Evolutionary conservation across 768 basidiomycete genomes (phyloP).

Genomic region (Rhodotorula babjevae): DNA sequence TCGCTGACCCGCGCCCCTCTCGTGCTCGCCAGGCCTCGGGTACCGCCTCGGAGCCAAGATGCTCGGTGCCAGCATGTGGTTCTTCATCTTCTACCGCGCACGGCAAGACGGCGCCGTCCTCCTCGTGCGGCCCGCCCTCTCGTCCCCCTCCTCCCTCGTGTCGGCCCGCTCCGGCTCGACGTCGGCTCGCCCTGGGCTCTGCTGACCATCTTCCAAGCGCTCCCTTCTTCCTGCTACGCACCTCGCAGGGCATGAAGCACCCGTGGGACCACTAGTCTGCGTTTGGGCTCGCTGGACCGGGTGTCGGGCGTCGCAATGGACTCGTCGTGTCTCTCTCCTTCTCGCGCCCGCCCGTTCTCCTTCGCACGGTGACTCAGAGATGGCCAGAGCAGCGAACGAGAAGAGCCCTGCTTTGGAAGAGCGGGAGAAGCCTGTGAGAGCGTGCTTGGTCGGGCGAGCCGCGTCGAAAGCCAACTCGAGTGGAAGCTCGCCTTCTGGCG

Average conservation of each 20-base stretch:
- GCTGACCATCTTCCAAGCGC: background rate
- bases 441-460: no score
- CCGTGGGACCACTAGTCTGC: constrained; percentile 35
- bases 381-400: no score
- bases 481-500: no score
- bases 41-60: constrained; percentile 38
- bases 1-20: background rate
- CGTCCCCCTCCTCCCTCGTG: background rate
- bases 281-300: background rate
- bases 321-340: background rate
- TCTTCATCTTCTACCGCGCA: constrained; percentile 40
- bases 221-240: background rate
- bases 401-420: no score
- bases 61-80: constrained; percentile 39
- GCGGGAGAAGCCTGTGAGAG: no score
- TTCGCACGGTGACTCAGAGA: no score
- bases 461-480: no score
- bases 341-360: no score
- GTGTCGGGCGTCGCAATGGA: background rate
- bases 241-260: constrained; percentile 29
- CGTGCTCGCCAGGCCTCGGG: constrained; percentile 14
- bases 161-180: background rate
- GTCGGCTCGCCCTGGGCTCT: background rate
- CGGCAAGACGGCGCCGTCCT: constrained; percentile 36
- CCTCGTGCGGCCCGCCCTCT: constrained; percentile 20